Conservation (phyloP, 2,329 filamentous ascomycete genomes). For the Nemania serpens region DNA sequence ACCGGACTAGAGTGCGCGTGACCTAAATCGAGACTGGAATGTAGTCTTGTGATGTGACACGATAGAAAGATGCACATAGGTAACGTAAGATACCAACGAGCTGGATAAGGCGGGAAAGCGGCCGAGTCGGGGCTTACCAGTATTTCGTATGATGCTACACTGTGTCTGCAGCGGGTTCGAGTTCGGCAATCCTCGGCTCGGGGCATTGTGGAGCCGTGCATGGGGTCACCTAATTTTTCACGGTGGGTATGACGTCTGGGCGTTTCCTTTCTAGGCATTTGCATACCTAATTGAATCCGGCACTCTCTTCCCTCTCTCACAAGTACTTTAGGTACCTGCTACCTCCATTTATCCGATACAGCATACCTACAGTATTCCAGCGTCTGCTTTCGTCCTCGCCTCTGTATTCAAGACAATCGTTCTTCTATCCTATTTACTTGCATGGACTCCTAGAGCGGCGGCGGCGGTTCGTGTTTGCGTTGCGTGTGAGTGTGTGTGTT, state of each 20-base stretch:
- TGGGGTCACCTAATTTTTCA: constrained; percentile 15
- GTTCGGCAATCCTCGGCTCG: constrained; percentile 40
- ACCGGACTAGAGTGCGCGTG: neutral
- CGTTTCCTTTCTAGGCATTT: constrained; percentile 16
- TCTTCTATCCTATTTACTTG: neutral
- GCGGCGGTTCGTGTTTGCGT: neutral
- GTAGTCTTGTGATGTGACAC: constrained; percentile 6
- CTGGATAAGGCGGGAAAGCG: too few relatives aligned
- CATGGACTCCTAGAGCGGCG: constrained; percentile 23
- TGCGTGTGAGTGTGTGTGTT: neutral
- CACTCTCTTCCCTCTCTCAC: constrained; percentile 2
- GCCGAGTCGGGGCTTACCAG: too few relatives aligned
- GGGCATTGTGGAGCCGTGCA: constrained; percentile 5
- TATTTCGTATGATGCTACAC: too few relatives aligned
- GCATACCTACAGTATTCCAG: neutral
- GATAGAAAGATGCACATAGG: neutral
- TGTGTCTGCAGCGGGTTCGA: constrained; percentile 15
- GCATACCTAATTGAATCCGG: neutral
- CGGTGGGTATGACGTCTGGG: constrained; percentile 36
- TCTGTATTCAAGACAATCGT: neutral
- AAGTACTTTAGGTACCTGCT: neutral
- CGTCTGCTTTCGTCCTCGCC: neutral
- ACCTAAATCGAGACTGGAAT: neutral
- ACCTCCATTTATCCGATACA: constrained; percentile 24
- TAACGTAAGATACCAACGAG: too few relatives aligned